Conservation (phyloP, 805 yeast species). For the Blastobotrys chiropterorum region DNA sequence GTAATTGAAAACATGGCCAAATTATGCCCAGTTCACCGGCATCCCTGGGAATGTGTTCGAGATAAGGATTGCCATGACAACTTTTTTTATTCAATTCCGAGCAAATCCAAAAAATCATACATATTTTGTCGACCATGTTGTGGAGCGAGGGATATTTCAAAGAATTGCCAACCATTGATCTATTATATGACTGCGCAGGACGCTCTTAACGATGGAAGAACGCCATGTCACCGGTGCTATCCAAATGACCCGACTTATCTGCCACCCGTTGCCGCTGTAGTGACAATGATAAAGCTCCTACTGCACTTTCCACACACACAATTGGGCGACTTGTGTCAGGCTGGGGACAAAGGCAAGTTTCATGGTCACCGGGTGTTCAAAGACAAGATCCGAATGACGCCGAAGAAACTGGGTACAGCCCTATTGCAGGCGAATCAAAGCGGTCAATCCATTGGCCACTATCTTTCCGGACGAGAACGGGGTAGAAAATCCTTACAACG, state of each 20-base stretch:
- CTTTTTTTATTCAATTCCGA: background rate
- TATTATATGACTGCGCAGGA: background rate
- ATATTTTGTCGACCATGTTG: slow-evolving; percentile 1
- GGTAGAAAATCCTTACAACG: background rate
- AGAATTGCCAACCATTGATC: background rate
- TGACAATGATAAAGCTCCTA: background rate
- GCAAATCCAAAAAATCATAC: background rate
- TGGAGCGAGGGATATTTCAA: background rate
- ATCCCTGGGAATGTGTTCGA: background rate
- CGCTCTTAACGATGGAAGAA: background rate
- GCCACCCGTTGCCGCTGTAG: background rate
- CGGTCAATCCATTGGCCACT: background rate
- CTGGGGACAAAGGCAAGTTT: background rate
- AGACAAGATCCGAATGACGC: background rate
- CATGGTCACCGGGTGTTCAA: slow-evolving; percentile 1
- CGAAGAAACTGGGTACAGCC: background rate
- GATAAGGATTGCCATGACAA: background rate
- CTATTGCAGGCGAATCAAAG: background rate
- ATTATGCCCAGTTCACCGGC: background rate
- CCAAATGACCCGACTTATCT: background rate
- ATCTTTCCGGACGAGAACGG: background rate
- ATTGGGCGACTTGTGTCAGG: background rate
- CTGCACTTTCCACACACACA: background rate
- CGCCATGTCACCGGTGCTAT: background rate
- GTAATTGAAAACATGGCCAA: background rate